These are phyloP conservation scores for Isoetes taiwanensis DNA, from an alignment of 75 land plant species.

Conservation along the genomic window DNA sequence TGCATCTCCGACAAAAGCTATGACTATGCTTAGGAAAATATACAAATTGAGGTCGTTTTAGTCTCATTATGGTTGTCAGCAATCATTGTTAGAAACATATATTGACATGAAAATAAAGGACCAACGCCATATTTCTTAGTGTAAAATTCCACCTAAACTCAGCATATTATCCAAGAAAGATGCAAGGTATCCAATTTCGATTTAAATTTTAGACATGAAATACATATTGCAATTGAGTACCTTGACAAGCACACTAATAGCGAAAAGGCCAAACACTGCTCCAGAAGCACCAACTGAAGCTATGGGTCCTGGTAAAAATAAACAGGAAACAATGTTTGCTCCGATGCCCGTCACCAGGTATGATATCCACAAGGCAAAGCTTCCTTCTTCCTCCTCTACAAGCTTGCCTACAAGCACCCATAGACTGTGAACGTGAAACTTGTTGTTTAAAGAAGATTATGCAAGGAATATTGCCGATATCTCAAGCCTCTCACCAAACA, in stretches of 20 bases:
- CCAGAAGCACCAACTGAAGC: conserved; percentile 97
- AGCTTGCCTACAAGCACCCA: conserved; percentile 52
- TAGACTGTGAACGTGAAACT: neutral
- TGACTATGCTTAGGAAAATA: no score
- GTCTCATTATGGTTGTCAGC: no score
- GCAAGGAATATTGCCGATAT: neutral
- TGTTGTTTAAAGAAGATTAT: neutral
- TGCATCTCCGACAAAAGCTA: no score
- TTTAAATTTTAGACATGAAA: neutral
- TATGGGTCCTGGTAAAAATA: conserved; percentile 65
- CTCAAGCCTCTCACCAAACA: conserved; percentile 57
- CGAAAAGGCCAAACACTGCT: conserved; percentile 98
- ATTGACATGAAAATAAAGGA: neutral
- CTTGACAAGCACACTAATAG: conserved; percentile 96
- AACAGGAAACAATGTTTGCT: conserved; percentile 96
- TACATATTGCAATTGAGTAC: no score
- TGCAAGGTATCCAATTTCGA: neutral
- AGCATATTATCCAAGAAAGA: no score
- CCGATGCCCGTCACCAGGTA: conserved; percentile 91
- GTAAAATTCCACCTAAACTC: no score
- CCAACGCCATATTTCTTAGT: no score
- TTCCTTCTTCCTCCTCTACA: conserved; percentile 98
- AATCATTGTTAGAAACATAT: neutral
- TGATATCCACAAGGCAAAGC: conserved; percentile 80
- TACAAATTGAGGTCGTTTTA: no score